Evolutionary conservation across 495 filamentous ascomycete species (phyloP).

Genomic region (Penicillium soppii): DNA sequence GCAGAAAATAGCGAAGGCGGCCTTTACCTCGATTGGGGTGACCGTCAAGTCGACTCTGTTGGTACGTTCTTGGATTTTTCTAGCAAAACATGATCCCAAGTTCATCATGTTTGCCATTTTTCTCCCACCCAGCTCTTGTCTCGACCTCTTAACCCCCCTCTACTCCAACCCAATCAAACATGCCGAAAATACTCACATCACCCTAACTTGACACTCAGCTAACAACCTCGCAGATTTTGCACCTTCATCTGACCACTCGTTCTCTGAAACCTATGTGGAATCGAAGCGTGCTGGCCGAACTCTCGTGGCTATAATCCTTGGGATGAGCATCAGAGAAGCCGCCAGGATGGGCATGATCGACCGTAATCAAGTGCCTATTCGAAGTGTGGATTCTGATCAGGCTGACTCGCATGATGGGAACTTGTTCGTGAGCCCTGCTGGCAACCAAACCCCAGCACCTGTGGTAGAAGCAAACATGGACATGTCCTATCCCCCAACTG

Average conservation of each 20-base stretch:
- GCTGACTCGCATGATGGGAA: constrained; percentile 30
- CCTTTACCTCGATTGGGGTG: constrained; percentile 54
- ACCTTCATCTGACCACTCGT: constrained; percentile 48
- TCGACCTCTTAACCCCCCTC: neutral
- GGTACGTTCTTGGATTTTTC: constrained; percentile 33
- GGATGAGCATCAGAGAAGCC: constrained; percentile 49
- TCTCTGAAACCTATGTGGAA: constrained; percentile 51
- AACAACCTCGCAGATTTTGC: constrained; percentile 31
- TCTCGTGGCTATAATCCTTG: constrained; percentile 50
- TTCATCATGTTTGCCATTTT: neutral
- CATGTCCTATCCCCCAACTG: neutral
- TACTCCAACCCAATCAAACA: neutral
- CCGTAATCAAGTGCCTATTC: constrained; percentile 22
- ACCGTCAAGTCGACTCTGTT: constrained; percentile 40
- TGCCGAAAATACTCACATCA: neutral
- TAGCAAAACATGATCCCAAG: constrained; percentile 2
- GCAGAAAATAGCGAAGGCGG: constrained; percentile 47
- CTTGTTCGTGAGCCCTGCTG: constrained; percentile 46
- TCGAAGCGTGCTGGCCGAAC: constrained; percentile 49
- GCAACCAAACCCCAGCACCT: constrained; percentile 26
- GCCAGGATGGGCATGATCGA: constrained; percentile 48
- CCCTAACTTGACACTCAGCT: neutral
- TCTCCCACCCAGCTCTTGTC: neutral
- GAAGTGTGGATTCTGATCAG: constrained; percentile 4
- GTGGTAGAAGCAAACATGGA: constrained; percentile 4